Base-by-base conservation (phyloP, 257 asterid species). In the Nicotiana paniculata region DNA sequence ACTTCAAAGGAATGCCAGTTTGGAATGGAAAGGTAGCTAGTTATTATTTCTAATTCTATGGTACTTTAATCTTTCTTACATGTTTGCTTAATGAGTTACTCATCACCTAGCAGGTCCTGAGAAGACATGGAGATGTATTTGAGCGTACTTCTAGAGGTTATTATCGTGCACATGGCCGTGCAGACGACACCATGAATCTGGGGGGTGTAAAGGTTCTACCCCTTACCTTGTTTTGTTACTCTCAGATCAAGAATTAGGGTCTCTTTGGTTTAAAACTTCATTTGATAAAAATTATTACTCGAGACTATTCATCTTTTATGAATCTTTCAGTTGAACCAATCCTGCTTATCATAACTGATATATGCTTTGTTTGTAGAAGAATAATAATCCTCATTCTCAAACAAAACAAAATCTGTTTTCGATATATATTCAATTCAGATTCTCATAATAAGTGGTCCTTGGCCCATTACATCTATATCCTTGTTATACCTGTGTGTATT, bases 161-260 rank as follows among this genome's bases (percentile, higher is more conserved):
- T 88, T 96, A 89, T 86, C 97, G 91, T 9, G 98, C 98, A 55
- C 99, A 96, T 86, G 99, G 99, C 58, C 99, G 99, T 66, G 97
- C 98, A 54, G 99, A 96, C 81, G 99, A 96, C 85, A 96, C 99
- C 54, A 96, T 96, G 99, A 96, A 96, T 90, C 92, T 95, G 57
- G 99, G 99, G 85, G 99, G 99, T 77, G 91, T 96, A 79, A 96
- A 96, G 99, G 99, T 96, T 21, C 55, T 80, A 84, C 37, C 7
- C 57, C 58, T 21, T 69, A 35, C 64, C 87, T 39, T 79, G 72
- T 24, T 39, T 59, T 33, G n/a, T 58, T 75, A 28, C 5, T 75
- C 1, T 26, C 18, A 51, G 53, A 51, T 28, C 39, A 43, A 43
- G 76, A 21, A 21, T 62, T 1, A n/a, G 57, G 39, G 26, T 79